Base-by-base conservation (phyloP, 768 basidiomycete genomes). In the Cantharellus cinnabarinus region DNA sequence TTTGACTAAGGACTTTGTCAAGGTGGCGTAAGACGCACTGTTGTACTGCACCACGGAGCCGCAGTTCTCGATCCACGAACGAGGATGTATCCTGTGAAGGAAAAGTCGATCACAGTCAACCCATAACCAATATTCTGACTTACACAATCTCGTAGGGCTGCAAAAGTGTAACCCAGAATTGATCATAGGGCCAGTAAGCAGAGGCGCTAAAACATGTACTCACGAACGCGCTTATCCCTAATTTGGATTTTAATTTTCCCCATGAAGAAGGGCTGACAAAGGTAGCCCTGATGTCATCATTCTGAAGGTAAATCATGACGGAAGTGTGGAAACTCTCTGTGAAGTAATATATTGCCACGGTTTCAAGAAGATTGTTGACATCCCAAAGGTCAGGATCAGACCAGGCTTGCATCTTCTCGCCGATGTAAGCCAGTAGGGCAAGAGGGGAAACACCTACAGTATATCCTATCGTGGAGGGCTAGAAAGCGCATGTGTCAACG, bases 391-490 rank as follows among this genome's bases (percentile, higher is more conserved):
- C 44, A 3, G 63, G 59, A 44, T 65, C 63, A 38, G 63, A 64
- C 64, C 64, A 65, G n/a, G 61, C 52, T 34, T 60, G 56, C 38
- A 65, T 58, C 40, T 65, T 65, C 58, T 65, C 64, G 3, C 64
- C 64, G 50, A 65, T 65, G 42, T 65, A 65, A 3, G 63, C 60
- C 14, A 65, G 63, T 20, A 63, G 41, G 20, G 63, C 51, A 1
- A 65, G 40, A 3, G 64, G 64, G 34, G 63, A 64, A n/a, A 58
- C 57, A 41, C 58, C 41, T 37, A 65, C 51, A 34, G 64, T 61
- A 41, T 62, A 58, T n/a, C 64, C 64, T n/a, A 65, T 63, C 37
- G 64, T 65, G 52, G 61, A 51, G 14, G 64, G 64, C 64, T 65
- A 3, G 5, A 55, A 5, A n/a, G 2, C 7, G 41, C 58, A 44